Percentiles rank a stretch among this genome's conserved stretches.
Conservation (phyloP, 202 grass and related monocot genomes). For the Zoysia matrella region DNA sequence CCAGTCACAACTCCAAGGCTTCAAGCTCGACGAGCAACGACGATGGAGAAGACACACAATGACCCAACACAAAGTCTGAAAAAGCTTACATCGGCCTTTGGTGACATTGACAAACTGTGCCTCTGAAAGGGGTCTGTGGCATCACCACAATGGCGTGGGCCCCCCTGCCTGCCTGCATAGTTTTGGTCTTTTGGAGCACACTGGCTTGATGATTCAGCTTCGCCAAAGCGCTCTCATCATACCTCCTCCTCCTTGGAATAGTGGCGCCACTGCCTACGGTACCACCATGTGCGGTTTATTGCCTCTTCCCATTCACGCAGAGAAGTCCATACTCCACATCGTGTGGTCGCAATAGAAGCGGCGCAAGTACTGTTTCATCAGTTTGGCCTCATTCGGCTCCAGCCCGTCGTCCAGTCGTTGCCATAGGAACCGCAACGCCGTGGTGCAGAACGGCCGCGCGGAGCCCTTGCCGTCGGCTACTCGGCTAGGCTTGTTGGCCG, state of each 20-base stretch:
- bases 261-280: constrained; percentile 34
- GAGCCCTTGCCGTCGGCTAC: too few relatives aligned
- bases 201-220: constrained; percentile 45
- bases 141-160: constrained; percentile 42
- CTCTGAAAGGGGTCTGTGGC: constrained; percentile 60
- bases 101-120: constrained; percentile 58
- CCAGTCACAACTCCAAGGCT: constrained; percentile 11
- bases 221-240: constrained; percentile 50
- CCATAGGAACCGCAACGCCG: too few relatives aligned
- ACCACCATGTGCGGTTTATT: constrained; percentile 35
- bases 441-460: too few relatives aligned
- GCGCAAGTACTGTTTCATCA: background rate
- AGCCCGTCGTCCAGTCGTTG: too few relatives aligned
- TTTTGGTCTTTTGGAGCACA: constrained; percentile 48
- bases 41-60: constrained; percentile 37
- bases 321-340: background rate
- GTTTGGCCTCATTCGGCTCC: background rate
- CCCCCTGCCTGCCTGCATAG: constrained; percentile 29
- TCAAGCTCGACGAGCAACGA: background rate
- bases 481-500: too few relatives aligned
- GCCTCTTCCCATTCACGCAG: background rate
- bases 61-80: constrained; percentile 56
- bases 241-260: constrained; percentile 37
- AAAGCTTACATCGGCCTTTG: constrained; percentile 48
- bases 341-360: background rate